Conservation (phyloP, 2,329 filamentous ascomycete genomes). For the Exophiala phaeomuriformis region DNA sequence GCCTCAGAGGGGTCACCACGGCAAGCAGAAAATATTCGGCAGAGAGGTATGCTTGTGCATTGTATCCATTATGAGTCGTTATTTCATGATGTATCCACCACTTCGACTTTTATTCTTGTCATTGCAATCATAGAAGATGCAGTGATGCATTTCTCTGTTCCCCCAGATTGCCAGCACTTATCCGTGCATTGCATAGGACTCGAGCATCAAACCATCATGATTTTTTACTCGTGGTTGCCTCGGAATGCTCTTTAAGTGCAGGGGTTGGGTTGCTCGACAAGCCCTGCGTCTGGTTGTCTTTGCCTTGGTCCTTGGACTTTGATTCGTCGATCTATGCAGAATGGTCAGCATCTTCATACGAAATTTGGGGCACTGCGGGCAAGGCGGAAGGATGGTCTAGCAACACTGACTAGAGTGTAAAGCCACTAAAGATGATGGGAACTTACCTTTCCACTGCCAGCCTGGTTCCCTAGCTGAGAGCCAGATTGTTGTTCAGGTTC, state of each 20-base stretch:
- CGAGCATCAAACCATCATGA: not conserved
- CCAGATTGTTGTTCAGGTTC: constrained; percentile 61
- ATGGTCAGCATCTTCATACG: not conserved
- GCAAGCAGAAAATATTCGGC: too few species aligned
- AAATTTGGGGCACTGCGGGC: not conserved
- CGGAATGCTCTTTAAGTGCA: constrained; percentile 31
- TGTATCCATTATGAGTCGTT: not conserved
- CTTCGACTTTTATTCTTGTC: not conserved
- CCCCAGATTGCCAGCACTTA: not conserved
- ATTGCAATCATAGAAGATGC: not conserved
- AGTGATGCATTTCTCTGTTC: not conserved
- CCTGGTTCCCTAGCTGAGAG: constrained; percentile 52
- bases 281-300: constrained; percentile 22
- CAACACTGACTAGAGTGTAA: not conserved
- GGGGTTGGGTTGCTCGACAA: constrained; percentile 40
- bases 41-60: too few species aligned
- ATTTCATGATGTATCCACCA: not conserved
- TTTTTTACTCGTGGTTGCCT: constrained; percentile 33
- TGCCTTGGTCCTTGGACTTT: constrained; percentile 27
- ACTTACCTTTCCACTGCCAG: constrained; percentile 37
- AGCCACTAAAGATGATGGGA: not conserved
- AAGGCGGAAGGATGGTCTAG: not conserved
- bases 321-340: constrained; percentile 28
- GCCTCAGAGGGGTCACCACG: too few species aligned
- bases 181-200: not conserved